Conservation (phyloP, 2,329 filamentous ascomycete genomes). For the Chaetomium globosum region DNA sequence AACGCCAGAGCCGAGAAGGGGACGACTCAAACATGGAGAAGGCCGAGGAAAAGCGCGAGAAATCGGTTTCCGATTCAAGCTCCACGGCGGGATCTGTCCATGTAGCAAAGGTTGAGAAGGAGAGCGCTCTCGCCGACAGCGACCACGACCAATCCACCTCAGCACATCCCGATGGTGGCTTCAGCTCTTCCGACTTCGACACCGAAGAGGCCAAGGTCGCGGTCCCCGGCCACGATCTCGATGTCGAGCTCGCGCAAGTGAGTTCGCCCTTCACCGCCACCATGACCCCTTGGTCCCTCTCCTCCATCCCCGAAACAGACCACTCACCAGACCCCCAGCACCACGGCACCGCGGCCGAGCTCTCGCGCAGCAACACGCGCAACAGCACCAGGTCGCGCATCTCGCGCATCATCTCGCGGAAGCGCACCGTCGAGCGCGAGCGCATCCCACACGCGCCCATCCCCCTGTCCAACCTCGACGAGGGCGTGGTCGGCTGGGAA, state of each 20-base stretch:
- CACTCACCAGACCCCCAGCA: background rate
- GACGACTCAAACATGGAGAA: background rate
- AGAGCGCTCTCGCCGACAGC: background rate
- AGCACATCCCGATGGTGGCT: background rate
- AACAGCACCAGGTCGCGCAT: conserved; percentile 36
- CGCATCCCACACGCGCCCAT: conserved; percentile 43
- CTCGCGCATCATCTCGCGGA: conserved; percentile 38
- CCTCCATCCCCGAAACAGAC: background rate
- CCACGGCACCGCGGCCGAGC: conserved; percentile 26
- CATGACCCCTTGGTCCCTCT: background rate
- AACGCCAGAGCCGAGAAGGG: conserved; percentile 4
- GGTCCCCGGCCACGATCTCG: conserved; percentile 37
- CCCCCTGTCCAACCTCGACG: conserved; percentile 55
- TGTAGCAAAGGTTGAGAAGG: background rate
- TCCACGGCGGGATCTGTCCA: conserved; percentile 13
- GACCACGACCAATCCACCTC: background rate
- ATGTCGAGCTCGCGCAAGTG: conserved; percentile 38
- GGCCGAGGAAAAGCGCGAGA: conserved; percentile 5
- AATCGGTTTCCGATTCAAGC: conserved; percentile 18
- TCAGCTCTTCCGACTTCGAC: conserved; percentile 37
- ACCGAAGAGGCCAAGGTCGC: conserved; percentile 41
- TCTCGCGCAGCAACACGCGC: conserved; percentile 33
- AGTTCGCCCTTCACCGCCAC: conserved; percentile 6
- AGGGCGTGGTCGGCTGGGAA: conserved; percentile 63
- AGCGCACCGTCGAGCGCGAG: conserved; percentile 39